Conservation (phyloP, 2,329 filamentous ascomycete genomes). For the Ceratocystiopsis sp. region DNA sequence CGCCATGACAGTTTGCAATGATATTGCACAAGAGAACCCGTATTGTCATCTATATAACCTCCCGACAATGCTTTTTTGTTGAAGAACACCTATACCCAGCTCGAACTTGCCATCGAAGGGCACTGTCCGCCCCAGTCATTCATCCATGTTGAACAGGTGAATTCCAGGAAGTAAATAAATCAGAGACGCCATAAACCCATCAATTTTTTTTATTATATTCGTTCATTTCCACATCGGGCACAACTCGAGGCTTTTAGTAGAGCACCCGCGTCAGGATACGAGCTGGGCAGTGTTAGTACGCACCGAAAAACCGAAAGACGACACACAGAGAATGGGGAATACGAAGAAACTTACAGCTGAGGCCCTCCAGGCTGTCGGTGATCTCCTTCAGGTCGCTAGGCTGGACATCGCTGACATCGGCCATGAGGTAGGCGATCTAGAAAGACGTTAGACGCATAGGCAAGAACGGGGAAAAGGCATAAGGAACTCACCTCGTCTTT, state of each 20-base stretch:
- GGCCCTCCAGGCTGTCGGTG: conserved; percentile 62
- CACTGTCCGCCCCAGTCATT: neutral
- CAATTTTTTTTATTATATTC: neutral
- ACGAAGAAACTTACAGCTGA: conserved; percentile 47
- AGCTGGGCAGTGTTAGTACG: conserved; percentile 13
- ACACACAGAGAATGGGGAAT: neutral
- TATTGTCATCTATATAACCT: too few species aligned
- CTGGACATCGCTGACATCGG: conserved; percentile 81
- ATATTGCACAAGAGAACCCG: too few species aligned
- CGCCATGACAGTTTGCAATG: too few species aligned
- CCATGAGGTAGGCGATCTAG: conserved; percentile 72
- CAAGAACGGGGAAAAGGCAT: neutral
- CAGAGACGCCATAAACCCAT: neutral
- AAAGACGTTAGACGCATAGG: neutral
- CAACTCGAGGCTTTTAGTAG: conserved; percentile 17
- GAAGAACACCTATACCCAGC: too few species aligned
- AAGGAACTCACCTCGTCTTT: conserved; percentile 53
- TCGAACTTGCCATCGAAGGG: too few species aligned
- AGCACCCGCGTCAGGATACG: conserved; percentile 30
- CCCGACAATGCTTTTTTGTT: too few species aligned
- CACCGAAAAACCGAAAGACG: neutral
- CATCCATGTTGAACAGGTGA: conserved; percentile 11
- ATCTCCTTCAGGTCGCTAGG: conserved; percentile 70
- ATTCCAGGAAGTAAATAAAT: conserved; percentile 2
- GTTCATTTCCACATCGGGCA: neutral